These are phyloP conservation scores for Isoetes taiwanensis DNA, from an alignment of 75 land plant genomes.

Conservation along the genomic window DNA sequence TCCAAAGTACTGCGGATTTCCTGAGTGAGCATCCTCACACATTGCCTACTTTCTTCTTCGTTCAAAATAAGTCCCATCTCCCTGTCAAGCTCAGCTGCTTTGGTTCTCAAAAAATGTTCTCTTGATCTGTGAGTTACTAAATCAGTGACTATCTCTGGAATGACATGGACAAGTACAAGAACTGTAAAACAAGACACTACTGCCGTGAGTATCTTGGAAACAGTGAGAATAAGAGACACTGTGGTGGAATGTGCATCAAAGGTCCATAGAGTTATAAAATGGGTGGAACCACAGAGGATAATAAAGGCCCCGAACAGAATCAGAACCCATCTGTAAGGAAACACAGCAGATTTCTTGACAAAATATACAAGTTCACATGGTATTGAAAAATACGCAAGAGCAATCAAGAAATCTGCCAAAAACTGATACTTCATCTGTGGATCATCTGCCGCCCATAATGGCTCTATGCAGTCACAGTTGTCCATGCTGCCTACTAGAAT, in stretches of 20 bases:
- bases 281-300: constrained; percentile 73
- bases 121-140: too few species aligned
- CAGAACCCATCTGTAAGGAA: constrained; percentile 75
- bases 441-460: constrained; percentile 56
- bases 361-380: constrained; percentile 69
- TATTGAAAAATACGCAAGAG: constrained; percentile 69
- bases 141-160: too few species aligned
- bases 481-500: too few species aligned
- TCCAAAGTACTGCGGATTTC: too few species aligned
- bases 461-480: constrained; percentile 53
- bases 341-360: constrained; percentile 64
- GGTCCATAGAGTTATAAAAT: constrained; percentile 65
- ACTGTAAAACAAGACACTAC: too few species aligned
- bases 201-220: too few species aligned
- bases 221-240: constrained; percentile 52
- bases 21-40: too few species aligned
- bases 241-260: constrained; percentile 45
- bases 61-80: too few species aligned
- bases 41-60: too few species aligned
- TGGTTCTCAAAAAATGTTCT: too few species aligned
- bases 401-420: constrained; percentile 64
- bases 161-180: too few species aligned
- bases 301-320: constrained; percentile 82
- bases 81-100: too few species aligned
- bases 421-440: constrained; percentile 62